Evolutionary conservation across 1,139 yeast species (phyloP).

Genomic region (Wickerhamomyces sp.): DNA sequence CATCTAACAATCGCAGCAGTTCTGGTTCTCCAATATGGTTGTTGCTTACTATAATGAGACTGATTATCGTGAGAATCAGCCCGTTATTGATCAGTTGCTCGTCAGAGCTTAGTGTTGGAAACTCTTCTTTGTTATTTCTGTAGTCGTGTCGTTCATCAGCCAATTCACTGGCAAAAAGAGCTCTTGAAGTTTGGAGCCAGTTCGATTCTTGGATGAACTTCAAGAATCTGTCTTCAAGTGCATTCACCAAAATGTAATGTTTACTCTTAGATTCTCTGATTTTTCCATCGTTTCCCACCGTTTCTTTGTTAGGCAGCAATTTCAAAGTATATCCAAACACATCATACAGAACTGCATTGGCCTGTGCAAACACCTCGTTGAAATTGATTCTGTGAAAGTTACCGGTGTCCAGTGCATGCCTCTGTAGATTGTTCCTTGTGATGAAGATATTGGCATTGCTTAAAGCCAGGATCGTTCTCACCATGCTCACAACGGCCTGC

Average conservation of each 20-base stretch:
- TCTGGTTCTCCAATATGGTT: slow-evolving; percentile 33
- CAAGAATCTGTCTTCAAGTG: slow-evolving; percentile 9
- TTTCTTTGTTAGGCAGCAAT: slow-evolving; percentile 13
- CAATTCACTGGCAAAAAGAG: slow-evolving; percentile 19
- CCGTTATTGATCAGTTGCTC: slow-evolving; percentile 27
- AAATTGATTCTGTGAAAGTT: slow-evolving; percentile 13
- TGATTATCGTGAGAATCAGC: slow-evolving; percentile 26
- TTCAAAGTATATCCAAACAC: slow-evolving; percentile 15
- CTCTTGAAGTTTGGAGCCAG: slow-evolving; percentile 11
- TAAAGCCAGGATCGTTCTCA: slow-evolving; percentile 21
- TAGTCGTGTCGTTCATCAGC: slow-evolving; percentile 20
- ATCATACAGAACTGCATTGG: slow-evolving; percentile 15
- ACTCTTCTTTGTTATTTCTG: slow-evolving; percentile 14
- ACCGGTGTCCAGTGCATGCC: slow-evolving; percentile 17
- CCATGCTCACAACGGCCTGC: slow-evolving; percentile 9
- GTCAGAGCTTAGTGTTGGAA: slow-evolving; percentile 18
- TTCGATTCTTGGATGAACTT: slow-evolving; percentile 15
- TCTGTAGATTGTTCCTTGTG: slow-evolving; percentile 19
- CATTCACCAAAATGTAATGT: slow-evolving; percentile 17
- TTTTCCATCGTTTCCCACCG: slow-evolving; percentile 6
- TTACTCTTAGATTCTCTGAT: slow-evolving; percentile 7
- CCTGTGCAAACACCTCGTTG: slow-evolving; percentile 12
- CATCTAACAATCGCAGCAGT: slow-evolving; percentile 23
- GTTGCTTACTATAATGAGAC: slow-evolving; percentile 28
- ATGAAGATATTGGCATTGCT: slow-evolving; percentile 19